These are phyloP conservation scores for Zychaea mexicana DNA, from an alignment of 371 early-diverging fungal species.

Conservation along the genomic window DNA sequence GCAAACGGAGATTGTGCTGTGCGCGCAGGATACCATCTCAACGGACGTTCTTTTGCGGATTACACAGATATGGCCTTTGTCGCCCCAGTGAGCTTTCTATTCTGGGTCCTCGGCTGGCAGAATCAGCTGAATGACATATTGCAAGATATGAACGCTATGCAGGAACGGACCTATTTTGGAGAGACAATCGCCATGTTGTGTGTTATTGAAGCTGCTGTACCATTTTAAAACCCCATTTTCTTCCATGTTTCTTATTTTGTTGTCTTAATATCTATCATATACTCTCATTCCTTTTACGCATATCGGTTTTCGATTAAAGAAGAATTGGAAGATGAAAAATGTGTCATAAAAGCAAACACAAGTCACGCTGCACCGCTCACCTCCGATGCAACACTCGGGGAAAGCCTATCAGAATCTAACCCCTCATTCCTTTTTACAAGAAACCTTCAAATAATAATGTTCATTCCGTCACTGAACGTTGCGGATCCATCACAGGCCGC, in stretches of 20 bases:
- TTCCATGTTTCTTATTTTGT: too few relatives aligned
- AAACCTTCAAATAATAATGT: too few relatives aligned
- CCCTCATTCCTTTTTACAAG: not conserved
- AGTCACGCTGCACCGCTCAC: too few relatives aligned
- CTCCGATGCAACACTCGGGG: too few relatives aligned
- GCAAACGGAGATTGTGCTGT: slow-evolving; percentile 44
- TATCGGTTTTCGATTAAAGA: not conserved
- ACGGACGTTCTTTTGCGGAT: slow-evolving; percentile 52
- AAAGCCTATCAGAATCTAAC: too few relatives aligned
- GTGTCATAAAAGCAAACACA: too few relatives aligned
- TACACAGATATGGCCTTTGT: slow-evolving; percentile 66
- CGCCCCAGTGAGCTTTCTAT: slow-evolving; percentile 60
- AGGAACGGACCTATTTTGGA: slow-evolving; percentile 60
- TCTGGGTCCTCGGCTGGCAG: slow-evolving; percentile 60
- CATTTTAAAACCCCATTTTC: slow-evolving; percentile 11
- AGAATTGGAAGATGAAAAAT: too few relatives aligned
- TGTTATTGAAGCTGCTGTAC: slow-evolving; percentile 53
- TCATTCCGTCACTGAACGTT: slow-evolving; percentile 55
- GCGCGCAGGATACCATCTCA: slow-evolving; percentile 58
- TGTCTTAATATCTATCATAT: too few relatives aligned
- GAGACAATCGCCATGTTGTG: slow-evolving; percentile 64
- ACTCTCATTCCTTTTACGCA: too few relatives aligned
- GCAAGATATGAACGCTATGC: slow-evolving; percentile 54
- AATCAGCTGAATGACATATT: slow-evolving; percentile 38
- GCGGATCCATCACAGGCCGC: slow-evolving; percentile 21